These are phyloP conservation scores for Xanthoceras sorbifolium DNA, from an alignment of 345 rosid genomes.

Conservation along the genomic window DNA sequence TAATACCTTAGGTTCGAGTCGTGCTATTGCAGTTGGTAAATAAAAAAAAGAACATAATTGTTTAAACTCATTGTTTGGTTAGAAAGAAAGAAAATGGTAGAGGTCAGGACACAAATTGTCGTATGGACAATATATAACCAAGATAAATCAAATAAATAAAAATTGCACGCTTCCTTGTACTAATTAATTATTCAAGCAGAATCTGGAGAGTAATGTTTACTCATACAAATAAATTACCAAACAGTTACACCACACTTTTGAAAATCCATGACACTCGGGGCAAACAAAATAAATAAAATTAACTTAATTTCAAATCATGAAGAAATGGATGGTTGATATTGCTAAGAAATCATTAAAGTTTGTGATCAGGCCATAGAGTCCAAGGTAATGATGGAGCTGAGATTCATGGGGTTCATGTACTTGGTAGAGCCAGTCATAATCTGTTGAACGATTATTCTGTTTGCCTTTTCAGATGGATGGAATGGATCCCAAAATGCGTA, in stretches of 20 bases:
- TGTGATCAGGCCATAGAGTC: conserved; percentile 35
- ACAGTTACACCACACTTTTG: too few relatives aligned
- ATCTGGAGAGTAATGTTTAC: not conserved
- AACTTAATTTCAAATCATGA: too few relatives aligned
- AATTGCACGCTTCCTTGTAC: not conserved
- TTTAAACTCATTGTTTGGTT: not conserved
- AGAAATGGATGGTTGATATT: not conserved
- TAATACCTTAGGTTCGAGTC: too few relatives aligned
- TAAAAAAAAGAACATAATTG: too few relatives aligned
- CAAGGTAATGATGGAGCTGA: conserved; percentile 63
- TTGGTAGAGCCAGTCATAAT: conserved; percentile 50
- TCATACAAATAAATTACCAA: not conserved
- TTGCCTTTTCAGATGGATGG: conserved; percentile 83
- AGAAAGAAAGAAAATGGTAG: not conserved
- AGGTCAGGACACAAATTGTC: not conserved
- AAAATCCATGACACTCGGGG: not conserved
- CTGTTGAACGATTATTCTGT: conserved; percentile 51
- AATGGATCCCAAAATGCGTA: conserved; percentile 84
- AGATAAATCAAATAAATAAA: not conserved
- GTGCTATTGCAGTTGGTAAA: too few relatives aligned
- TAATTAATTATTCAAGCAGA: not conserved
- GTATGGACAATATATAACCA: too few relatives aligned
- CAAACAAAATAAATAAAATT: not conserved
- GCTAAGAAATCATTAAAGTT: not conserved
- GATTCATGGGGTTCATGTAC: conserved; percentile 82